Conservation (phyloP, 2,329 filamentous ascomycete species). For the Aspergillus aculeatinus region DNA sequence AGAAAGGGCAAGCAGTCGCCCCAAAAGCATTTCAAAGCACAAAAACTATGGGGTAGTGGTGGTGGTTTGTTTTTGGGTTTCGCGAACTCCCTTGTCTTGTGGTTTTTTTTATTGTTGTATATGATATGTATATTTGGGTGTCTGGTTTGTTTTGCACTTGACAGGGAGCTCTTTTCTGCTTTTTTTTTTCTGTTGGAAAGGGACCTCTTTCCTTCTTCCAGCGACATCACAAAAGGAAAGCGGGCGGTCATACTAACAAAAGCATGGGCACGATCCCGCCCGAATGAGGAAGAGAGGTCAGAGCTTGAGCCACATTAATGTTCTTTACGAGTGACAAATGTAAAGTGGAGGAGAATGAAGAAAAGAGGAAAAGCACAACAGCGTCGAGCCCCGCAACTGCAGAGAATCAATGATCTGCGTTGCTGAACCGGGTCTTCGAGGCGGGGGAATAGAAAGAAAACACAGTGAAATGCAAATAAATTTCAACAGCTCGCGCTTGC, state of each 20-base stretch:
- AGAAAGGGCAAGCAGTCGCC: too few relatives aligned
- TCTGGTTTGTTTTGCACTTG: constrained; percentile 15
- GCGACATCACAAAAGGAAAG: constrained; percentile 10
- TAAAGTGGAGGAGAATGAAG: not conserved
- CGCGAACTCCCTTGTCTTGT: not conserved
- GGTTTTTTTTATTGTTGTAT: constrained; percentile 5
- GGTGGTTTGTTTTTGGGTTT: not conserved
- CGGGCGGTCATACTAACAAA: not conserved
- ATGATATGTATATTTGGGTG: constrained; percentile 5
- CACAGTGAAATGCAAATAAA: constrained; percentile 27
- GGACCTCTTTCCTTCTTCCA: constrained; percentile 20
- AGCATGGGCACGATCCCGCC: not conserved
- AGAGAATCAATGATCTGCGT: not conserved
- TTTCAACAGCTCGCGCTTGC: constrained; percentile 46
- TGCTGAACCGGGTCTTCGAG: constrained; percentile 1
- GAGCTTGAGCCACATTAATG: constrained; percentile 25
- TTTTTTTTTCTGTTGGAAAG: constrained; percentile 18
- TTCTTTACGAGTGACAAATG: constrained; percentile 12
- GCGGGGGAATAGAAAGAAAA: constrained; percentile 6
- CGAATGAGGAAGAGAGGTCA: constrained; percentile 4
- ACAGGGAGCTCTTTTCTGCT: constrained; percentile 13
- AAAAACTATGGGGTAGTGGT: not conserved
- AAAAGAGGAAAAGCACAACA: not conserved
- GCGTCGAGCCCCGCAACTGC: not conserved
- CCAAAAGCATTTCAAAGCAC: not conserved